Evolutionary conservation across 208 protist species (phyloP).

Genomic region (Trypanosoma congolense): DNA sequence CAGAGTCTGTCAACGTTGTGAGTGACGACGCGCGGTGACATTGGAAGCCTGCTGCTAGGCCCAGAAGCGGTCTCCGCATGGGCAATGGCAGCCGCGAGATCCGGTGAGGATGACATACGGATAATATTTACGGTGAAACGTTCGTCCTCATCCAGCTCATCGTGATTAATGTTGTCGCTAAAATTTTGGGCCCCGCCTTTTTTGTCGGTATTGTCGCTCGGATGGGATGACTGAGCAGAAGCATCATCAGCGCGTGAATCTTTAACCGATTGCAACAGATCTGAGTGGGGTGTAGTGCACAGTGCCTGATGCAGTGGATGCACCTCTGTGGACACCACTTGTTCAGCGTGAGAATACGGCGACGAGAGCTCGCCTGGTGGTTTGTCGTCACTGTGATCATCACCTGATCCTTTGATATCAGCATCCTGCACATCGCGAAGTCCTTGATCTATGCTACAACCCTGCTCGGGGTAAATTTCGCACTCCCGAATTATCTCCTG

Average conservation of each 20-base stretch:
- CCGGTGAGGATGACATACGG: constrained; percentile 13
- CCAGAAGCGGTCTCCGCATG: constrained; percentile 6
- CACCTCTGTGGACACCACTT: neutral
- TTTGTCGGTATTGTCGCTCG: neutral
- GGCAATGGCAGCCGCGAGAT: constrained; percentile 13
- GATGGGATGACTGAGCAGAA: neutral
- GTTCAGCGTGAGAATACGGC: neutral
- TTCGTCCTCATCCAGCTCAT: constrained; percentile 18
- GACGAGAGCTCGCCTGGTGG: neutral
- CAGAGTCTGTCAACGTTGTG: constrained; percentile 20
- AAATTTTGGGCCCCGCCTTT: neutral
- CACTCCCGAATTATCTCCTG: constrained; percentile 31
- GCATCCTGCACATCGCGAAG: neutral
- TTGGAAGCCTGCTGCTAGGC: constrained; percentile 11
- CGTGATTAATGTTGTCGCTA: neutral
- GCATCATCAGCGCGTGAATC: neutral
- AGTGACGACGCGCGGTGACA: neutral
- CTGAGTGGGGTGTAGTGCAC: neutral
- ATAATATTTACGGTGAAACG: constrained; percentile 25
- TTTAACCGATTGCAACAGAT: neutral
- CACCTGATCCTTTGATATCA: neutral
- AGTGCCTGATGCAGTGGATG: neutral
- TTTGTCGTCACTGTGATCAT: neutral
- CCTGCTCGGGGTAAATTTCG: neutral
- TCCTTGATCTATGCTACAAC: neutral